Percentiles rank a stretch among this genome's conserved stretches.
Conservation (phyloP, 2,329 filamentous ascomycete species). For the Neurospora sp. region DNA sequence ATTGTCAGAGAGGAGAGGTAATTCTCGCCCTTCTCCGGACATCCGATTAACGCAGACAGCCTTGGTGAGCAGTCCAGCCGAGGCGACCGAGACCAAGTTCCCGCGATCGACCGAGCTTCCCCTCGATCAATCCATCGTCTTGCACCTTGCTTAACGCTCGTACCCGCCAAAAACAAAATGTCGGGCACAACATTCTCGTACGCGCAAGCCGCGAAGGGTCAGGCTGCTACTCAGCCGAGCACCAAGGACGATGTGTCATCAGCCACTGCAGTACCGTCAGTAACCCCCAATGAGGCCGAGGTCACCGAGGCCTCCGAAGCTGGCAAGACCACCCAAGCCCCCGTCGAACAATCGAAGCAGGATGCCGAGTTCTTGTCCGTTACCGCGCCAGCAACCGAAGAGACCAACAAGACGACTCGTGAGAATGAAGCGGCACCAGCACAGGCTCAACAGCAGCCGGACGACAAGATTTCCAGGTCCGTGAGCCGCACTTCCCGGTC, state of each 20-base stretch:
- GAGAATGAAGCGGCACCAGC: constrained; percentile 11
- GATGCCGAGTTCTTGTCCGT: constrained; percentile 21
- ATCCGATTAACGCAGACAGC: constrained; percentile 10
- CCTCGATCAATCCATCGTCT: not conserved
- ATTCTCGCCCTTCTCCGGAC: constrained; percentile 15
- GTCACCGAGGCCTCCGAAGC: constrained; percentile 21
- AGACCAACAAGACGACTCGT: constrained; percentile 8
- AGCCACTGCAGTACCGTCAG: constrained; percentile 26
- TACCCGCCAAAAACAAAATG: constrained; percentile 27
- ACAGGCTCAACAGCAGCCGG: constrained; percentile 10
- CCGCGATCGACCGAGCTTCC: not conserved
- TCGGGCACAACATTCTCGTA: constrained; percentile 70
- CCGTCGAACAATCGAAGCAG: constrained; percentile 19
- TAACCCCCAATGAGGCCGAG: constrained; percentile 28
- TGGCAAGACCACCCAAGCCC: constrained; percentile 17
- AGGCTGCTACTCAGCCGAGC: constrained; percentile 36
- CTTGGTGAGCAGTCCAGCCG: constrained; percentile 4
- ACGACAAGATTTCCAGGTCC: constrained; percentile 36
- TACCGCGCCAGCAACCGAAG: constrained; percentile 27
- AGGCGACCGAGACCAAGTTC: constrained; percentile 7
- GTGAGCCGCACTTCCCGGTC: constrained; percentile 56
- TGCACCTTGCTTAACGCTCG: not conserved
- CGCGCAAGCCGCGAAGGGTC: constrained; percentile 87
- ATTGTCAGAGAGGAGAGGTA: constrained; percentile 16
- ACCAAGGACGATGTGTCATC: constrained; percentile 27